These are phyloP conservation scores for Paxillus involutus DNA, from an alignment of 768 basidiomycete species.

Conservation along the genomic window DNA sequence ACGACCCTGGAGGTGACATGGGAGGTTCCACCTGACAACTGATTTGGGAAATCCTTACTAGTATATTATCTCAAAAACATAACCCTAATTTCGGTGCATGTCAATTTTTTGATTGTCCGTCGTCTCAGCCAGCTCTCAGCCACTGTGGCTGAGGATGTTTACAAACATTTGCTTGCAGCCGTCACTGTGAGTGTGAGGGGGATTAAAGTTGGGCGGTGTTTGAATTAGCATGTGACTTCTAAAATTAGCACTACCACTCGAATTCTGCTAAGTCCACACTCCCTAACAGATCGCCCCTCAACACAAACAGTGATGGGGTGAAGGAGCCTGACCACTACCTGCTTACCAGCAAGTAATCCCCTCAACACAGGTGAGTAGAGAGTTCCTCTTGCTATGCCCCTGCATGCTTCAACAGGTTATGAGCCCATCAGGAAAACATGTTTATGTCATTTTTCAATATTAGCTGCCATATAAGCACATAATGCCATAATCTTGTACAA, in stretches of 20 bases:
- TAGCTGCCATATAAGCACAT: too few relatives aligned
- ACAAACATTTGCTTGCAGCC: neutral
- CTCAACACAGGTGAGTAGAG: too few relatives aligned
- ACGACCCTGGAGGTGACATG: neutral
- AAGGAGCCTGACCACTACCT: too few relatives aligned
- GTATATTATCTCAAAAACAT: neutral
- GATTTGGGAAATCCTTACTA: neutral
- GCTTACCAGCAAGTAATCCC: too few relatives aligned
- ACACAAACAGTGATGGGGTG: neutral
- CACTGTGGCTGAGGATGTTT: neutral
- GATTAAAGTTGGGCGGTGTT: conserved; percentile 3
- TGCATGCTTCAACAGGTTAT: too few relatives aligned
- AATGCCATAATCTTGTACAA: too few relatives aligned
- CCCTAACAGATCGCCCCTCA: neutral
- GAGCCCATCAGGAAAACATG: too few relatives aligned
- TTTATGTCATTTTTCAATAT: too few relatives aligned
- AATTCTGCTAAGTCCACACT: neutral
- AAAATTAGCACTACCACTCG: neutral
- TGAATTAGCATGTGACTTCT: neutral
- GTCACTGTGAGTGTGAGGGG: conserved; percentile 2
- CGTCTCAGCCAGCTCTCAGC: neutral
- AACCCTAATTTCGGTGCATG: neutral
- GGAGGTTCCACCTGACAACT: neutral
- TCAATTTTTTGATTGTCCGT: neutral
- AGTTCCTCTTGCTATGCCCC: too few relatives aligned